Percentiles rank a stretch among this genome's conserved stretches.
phyloP scores from a whole-genome alignment of 345 rosid genomes.

The Theobroma cacao region DNA sequence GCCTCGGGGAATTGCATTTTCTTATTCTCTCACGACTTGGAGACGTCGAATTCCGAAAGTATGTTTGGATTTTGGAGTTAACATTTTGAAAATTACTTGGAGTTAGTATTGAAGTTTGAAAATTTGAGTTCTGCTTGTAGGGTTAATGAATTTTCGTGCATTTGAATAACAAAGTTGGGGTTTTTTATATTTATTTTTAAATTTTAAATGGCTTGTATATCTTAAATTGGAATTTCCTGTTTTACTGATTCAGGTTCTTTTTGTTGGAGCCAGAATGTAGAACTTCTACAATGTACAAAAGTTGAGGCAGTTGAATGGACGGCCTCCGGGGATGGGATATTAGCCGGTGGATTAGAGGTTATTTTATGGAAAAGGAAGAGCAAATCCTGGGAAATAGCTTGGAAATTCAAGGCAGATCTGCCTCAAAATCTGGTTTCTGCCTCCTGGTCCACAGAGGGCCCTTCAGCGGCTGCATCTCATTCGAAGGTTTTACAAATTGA shows the following conservation, averaged over 20 bases:
- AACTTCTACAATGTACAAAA: conserved; percentile 61
- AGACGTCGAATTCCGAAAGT: conserved; percentile 42
- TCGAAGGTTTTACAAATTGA: conserved; percentile 27
- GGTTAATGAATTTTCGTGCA: background rate
- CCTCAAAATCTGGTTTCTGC: conserved; percentile 82
- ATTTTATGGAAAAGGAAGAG: conserved; percentile 75
- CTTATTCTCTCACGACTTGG: conserved; percentile 48
- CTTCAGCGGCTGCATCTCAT: conserved; percentile 62
- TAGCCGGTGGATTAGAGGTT: conserved; percentile 71
- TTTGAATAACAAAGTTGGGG: background rate
- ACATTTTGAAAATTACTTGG: background rate
- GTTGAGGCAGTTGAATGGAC: conserved; percentile 90
- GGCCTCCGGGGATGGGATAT: conserved; percentile 79
- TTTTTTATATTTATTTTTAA: background rate
- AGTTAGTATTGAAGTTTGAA: background rate
- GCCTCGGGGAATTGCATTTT: conserved; percentile 54
- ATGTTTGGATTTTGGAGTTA: conserved; percentile 1
- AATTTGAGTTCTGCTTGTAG: background rate
- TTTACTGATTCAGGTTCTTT: conserved; percentile 92
- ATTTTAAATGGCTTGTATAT: conserved; percentile 16
- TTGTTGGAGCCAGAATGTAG: conserved; percentile 96
- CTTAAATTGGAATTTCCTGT: conserved; percentile 38
- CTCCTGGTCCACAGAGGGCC: conserved; percentile 74
- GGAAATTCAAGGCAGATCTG: conserved; percentile 58
- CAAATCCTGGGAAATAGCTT: conserved; percentile 83